Percentiles rank a stretch among this genome's conserved stretches.
Evolutionary conservation across 2,329 filamentous ascomycete species (phyloP).

Genomic region (Aspergillus ustus): DNA sequence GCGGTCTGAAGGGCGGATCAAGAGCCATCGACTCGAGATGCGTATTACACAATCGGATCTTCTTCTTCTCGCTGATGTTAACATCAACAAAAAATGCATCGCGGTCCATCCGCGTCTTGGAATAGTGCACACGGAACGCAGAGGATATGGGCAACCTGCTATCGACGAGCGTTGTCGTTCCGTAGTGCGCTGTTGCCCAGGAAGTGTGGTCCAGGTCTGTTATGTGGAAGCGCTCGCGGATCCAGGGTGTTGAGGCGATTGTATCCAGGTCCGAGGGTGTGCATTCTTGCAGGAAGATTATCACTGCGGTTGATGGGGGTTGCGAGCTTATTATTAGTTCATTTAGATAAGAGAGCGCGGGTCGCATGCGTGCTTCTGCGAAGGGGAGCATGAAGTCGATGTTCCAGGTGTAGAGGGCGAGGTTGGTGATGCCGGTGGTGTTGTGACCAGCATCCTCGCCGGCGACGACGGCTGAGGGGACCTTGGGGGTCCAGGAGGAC

Average conservation of each 20-base stretch:
- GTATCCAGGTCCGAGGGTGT: constrained; percentile 5
- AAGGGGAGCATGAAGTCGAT: constrained; percentile 20
- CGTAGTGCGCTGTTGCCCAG: constrained; percentile 15
- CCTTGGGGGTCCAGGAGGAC: not conserved
- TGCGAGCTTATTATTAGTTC: not conserved
- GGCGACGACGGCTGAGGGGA: not conserved
- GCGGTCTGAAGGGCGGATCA: constrained; percentile 9
- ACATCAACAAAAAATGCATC: constrained; percentile 19
- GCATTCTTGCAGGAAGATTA: constrained; percentile 17
- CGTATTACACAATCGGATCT: constrained; percentile 14
- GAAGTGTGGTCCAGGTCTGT: constrained; percentile 10
- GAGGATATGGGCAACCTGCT: not conserved
- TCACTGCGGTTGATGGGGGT: not conserved
- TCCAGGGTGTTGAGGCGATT: constrained; percentile 6
- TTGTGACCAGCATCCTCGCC: not conserved
- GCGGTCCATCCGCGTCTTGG: constrained; percentile 15
- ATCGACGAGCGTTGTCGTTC: constrained; percentile 9
- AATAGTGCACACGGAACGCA: constrained; percentile 16
- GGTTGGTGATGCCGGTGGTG: not conserved
- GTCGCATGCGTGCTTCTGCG: constrained; percentile 9
- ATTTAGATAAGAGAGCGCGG: constrained; percentile 8
- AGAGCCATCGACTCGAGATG: constrained; percentile 16
- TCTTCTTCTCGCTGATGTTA: not conserved
- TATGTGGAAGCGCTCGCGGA: constrained; percentile 6
- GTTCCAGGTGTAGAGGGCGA: constrained; percentile 15